Conservation (phyloP, 306 rosid genomes). For the Cucurbita moschata region DNA sequence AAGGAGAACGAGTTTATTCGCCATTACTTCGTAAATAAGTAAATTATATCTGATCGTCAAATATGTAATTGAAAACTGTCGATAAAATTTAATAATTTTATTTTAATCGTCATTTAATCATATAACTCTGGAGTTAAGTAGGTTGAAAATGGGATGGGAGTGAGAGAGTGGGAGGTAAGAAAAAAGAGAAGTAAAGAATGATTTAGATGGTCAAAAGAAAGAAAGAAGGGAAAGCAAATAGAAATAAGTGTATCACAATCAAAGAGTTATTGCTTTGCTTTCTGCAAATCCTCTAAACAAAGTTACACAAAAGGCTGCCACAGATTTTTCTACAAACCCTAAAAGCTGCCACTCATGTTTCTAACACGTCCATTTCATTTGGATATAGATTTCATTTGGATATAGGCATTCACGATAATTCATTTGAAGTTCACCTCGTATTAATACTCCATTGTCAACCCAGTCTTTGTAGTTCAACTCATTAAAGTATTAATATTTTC, state of each 20-base stretch:
- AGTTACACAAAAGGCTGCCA: conserved; percentile 1
- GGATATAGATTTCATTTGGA: no score
- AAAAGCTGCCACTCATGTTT: background rate
- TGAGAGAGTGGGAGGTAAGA: background rate
- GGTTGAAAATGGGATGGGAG: background rate
- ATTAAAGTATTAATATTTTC: no score
- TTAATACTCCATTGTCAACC: no score
- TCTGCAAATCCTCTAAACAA: background rate
- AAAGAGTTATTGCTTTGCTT: conserved; percentile 5
- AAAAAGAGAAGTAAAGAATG: background rate
- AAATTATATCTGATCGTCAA: no score
- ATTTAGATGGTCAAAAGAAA: conserved; percentile 2
- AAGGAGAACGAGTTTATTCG: background rate
- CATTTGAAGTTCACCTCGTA: no score
- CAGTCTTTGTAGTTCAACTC: no score
- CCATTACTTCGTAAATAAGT: no score
- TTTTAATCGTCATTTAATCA: no score
- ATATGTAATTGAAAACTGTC: no score
- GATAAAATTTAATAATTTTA: no score
- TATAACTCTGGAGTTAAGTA: no score
- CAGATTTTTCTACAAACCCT: conserved; percentile 1
- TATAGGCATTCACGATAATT: no score
- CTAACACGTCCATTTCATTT: background rate
- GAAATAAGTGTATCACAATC: background rate
- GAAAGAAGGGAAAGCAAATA: background rate